phyloP scores from a whole-genome alignment of 176 grass and related monocot genomes.

The Elymus sibiricus region DNA sequence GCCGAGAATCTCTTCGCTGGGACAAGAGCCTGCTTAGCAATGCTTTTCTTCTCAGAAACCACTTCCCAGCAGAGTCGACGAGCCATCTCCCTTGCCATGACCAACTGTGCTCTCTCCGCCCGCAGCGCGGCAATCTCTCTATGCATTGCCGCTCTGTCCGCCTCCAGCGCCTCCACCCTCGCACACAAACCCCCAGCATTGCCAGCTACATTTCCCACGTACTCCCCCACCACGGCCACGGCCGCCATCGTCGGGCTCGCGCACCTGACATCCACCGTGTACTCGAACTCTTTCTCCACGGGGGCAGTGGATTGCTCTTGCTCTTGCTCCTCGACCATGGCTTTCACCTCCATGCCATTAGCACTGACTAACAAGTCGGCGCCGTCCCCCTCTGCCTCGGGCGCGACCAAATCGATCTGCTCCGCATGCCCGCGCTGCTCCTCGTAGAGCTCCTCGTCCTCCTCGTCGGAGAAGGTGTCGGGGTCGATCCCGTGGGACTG shows the following conservation, averaged over 20 bases:
- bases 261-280: constrained; percentile 47
- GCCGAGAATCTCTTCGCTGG: constrained; percentile 40
- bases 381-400: neutral
- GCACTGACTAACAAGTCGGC: neutral
- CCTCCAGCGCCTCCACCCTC: constrained; percentile 74
- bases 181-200: constrained; percentile 37
- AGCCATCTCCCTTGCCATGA: constrained; percentile 67
- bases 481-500: constrained; percentile 68
- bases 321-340: neutral
- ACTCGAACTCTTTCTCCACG: constrained; percentile 48
- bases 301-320: neutral
- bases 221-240: constrained; percentile 32
- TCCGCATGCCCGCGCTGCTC: constrained; percentile 11
- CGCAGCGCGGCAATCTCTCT: constrained; percentile 58
- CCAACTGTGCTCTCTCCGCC: constrained; percentile 64
- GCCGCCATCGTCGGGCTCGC: constrained; percentile 37
- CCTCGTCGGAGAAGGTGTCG: constrained; percentile 43
- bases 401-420: constrained; percentile 13
- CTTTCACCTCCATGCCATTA: constrained; percentile 24
- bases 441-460: constrained; percentile 29
- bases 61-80: constrained; percentile 59
- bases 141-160: constrained; percentile 48
- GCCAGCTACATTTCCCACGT: neutral
- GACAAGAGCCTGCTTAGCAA: constrained; percentile 27
- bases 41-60: constrained; percentile 40